Evolutionary conservation across 768 basidiomycete species (phyloP).

Genomic region (Tubosaeta sp.): DNA sequence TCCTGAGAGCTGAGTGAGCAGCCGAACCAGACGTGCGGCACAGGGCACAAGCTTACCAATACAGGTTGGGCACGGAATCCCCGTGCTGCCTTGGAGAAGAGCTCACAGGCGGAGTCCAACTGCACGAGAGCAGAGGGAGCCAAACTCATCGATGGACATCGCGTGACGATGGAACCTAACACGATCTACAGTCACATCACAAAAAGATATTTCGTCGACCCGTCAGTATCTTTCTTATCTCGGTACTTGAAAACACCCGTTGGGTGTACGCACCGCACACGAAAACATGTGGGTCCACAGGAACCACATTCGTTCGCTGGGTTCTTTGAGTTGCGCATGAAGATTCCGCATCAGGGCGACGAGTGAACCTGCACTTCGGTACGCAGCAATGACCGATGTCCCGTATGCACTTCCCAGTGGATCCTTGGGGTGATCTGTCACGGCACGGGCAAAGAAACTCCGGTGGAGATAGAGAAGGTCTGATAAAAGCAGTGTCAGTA

Average conservation of each 20-base stretch:
- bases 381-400: slow-evolving; percentile 69
- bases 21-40: not conserved
- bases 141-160: slow-evolving; percentile 75
- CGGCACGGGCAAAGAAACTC: slow-evolving; percentile 69
- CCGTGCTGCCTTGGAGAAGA: slow-evolving; percentile 65
- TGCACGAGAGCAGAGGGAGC: slow-evolving; percentile 72
- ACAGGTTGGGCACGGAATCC: slow-evolving; percentile 64
- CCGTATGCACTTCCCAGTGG: slow-evolving; percentile 70
- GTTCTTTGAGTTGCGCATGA: slow-evolving; percentile 58
- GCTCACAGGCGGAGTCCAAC: slow-evolving; percentile 69
- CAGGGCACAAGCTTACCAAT: slow-evolving; percentile 40
- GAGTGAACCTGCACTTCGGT: slow-evolving; percentile 67
- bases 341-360: slow-evolving; percentile 69
- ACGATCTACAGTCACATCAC: slow-evolving; percentile 42
- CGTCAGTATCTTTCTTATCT: slow-evolving; percentile 15
- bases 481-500: slow-evolving; percentile 26
- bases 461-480: slow-evolving; percentile 69
- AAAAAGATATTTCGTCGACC: not conserved
- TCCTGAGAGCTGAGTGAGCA: slow-evolving; percentile 35
- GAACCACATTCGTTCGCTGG: slow-evolving; percentile 62
- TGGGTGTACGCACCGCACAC: slow-evolving; percentile 47
- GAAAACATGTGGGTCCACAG: slow-evolving; percentile 50
- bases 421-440: slow-evolving; percentile 70
- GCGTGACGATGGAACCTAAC: slow-evolving; percentile 70
- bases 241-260: slow-evolving; percentile 4